Conservation (phyloP, 2,329 filamentous ascomycete genomes). For the Cladophialophora psammophila region DNA sequence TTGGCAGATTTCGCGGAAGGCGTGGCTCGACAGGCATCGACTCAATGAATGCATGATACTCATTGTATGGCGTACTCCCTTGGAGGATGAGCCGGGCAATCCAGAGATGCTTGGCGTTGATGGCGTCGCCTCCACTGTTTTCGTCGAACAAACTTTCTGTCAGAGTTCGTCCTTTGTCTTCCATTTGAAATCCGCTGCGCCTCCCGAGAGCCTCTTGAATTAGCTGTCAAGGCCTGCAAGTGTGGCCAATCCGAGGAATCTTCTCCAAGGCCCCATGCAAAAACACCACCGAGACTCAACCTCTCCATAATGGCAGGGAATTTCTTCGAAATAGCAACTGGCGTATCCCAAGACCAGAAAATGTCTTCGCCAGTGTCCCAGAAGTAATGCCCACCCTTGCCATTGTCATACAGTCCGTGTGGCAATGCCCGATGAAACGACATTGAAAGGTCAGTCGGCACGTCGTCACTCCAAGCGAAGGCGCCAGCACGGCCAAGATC, state of each 20-base stretch:
- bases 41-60: too few relatives aligned
- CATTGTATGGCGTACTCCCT: too few relatives aligned
- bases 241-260: constrained; percentile 50
- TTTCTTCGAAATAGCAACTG: constrained; percentile 67
- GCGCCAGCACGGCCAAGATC: constrained; percentile 63
- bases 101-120: too few relatives aligned
- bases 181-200: too few relatives aligned
- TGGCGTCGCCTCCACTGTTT: too few relatives aligned
- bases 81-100: too few relatives aligned
- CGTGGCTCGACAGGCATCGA: too few relatives aligned
- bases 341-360: constrained; percentile 79
- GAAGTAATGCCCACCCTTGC: constrained; percentile 71
- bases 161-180: too few relatives aligned
- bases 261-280: constrained; percentile 78
- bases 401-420: constrained; percentile 63
- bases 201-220: too few relatives aligned
- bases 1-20: too few relatives aligned
- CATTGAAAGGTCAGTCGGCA: constrained; percentile 42
- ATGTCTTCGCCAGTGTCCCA: constrained; percentile 66
- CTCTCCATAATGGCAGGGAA: constrained; percentile 65
- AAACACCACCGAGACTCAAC: constrained; percentile 70
- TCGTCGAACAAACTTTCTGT: too few relatives aligned
- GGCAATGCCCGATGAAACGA: constrained; percentile 66
- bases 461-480: constrained; percentile 56
- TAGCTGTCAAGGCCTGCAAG: too few relatives aligned